Percentiles rank a stretch among this genome's conserved stretches.
phyloP scores from a whole-genome alignment of 306 rosid species.

The Mimosa pudica region DNA sequence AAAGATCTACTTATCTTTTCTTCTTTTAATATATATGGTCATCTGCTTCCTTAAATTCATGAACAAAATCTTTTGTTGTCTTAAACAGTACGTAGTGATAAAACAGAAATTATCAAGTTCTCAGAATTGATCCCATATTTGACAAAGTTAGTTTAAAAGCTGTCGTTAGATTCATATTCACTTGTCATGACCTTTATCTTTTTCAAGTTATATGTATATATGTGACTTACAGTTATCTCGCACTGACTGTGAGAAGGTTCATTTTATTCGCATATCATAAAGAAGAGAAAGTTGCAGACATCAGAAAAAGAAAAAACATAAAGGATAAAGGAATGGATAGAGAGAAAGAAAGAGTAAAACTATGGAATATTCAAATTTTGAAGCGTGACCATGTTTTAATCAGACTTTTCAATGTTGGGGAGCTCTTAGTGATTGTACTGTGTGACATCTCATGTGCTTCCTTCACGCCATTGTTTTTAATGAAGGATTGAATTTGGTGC shows the following conservation, averaged over 20 bases:
- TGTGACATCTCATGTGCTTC: constrained; percentile 23
- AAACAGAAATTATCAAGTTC: not conserved
- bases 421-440: constrained; percentile 31
- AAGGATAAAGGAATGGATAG: not conserved
- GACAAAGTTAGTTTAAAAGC: too few relatives aligned
- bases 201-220: not conserved
- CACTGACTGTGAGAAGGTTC: not conserved
- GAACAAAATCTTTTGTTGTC: constrained; percentile 7
- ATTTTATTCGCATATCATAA: not conserved
- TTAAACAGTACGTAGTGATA: not conserved
- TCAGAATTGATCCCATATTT: not conserved
- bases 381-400: constrained; percentile 14
- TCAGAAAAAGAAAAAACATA: not conserved
- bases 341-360: not conserved
- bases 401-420: constrained; percentile 37
- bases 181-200: constrained; percentile 1
- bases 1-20: not conserved
- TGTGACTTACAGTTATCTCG: not conserved
- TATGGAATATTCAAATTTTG: constrained; percentile 2
- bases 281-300: constrained; percentile 3
- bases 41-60: constrained; percentile 5
- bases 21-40: not conserved
- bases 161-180: too few relatives aligned
- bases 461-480: constrained; percentile 13
- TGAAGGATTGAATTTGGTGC: constrained; percentile 28